These are phyloP conservation scores for Leccinum pellstonianum DNA, from an alignment of 768 basidiomycete genomes.

Conservation along the genomic window DNA sequence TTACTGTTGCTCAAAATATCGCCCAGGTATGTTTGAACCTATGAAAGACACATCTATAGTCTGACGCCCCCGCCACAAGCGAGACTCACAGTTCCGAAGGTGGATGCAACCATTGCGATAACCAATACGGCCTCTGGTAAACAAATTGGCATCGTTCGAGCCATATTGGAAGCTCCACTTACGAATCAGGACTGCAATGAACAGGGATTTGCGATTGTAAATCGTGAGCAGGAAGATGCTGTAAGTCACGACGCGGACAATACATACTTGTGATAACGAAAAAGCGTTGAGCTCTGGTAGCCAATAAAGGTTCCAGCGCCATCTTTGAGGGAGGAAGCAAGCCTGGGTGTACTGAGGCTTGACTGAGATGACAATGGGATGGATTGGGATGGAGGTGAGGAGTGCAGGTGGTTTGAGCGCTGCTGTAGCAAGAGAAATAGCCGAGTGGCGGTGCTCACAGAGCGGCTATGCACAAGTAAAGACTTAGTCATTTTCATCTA, in stretches of 20 bases:
- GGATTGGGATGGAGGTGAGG: conserved; percentile 2
- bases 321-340: conserved; percentile 39
- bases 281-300: conserved; percentile 67
- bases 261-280: conserved; percentile 67
- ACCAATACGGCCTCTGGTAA: conserved; percentile 70
- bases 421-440: not conserved
- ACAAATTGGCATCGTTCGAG: conserved; percentile 1
- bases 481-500: not conserved
- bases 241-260: conserved; percentile 21
- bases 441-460: not conserved
- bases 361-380: conserved; percentile 11
- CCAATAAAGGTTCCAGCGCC: conserved; percentile 70
- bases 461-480: not conserved
- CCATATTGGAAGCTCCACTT: conserved; percentile 34
- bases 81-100: conserved; percentile 58
- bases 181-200: conserved; percentile 56
- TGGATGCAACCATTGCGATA: conserved; percentile 69
- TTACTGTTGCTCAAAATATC: conserved; percentile 16
- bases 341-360: conserved; percentile 13
- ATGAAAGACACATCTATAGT: conserved; percentile 7
- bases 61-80: not conserved
- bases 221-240: conserved; percentile 6
- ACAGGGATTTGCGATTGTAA: conserved; percentile 7
- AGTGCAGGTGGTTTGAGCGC: not conserved
- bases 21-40: conserved; percentile 48